These are phyloP conservation scores for Parathielavia hyrcaniae DNA, from an alignment of 495 filamentous ascomycete genomes.

Conservation along the genomic window DNA sequence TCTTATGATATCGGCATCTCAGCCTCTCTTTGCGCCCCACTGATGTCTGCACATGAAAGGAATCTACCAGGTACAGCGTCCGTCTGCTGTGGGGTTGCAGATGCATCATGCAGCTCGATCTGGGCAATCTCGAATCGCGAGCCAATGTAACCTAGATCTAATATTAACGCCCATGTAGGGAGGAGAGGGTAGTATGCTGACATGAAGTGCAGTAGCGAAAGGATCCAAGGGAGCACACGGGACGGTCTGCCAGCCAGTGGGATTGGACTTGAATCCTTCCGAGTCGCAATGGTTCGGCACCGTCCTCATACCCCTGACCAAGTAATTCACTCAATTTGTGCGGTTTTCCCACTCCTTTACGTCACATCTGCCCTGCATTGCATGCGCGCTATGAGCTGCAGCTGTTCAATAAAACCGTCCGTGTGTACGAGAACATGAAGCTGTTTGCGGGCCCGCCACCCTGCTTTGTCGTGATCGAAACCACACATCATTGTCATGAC, in stretches of 20 bases:
- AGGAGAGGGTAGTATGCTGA: neutral
- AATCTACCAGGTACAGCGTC: neutral
- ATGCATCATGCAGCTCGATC: constrained; percentile 7
- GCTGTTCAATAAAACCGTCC: neutral
- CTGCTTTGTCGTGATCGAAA: too few relatives aligned
- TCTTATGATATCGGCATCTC: neutral
- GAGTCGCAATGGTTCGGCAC: neutral
- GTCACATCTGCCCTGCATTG: neutral
- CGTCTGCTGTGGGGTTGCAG: constrained; percentile 11
- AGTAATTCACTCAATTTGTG: neutral
- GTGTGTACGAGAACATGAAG: too few relatives aligned
- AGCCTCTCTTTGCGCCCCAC: neutral
- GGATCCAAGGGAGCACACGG: neutral
- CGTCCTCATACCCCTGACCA: neutral
- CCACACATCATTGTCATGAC: too few relatives aligned
- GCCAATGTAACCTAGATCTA: constrained; percentile 12
- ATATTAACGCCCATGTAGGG: constrained; percentile 4
- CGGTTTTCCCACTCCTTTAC: neutral
- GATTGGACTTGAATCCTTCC: neutral
- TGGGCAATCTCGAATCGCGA: constrained; percentile 9
- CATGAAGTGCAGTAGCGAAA: constrained; percentile 8
- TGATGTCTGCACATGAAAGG: neutral
- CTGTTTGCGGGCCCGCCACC: too few relatives aligned
- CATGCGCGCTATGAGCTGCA: neutral
- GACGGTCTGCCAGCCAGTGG: neutral